These are phyloP conservation scores for Lagerstroemia speciosa DNA, from an alignment of 345 rosid genomes.

Conservation along the genomic window DNA sequence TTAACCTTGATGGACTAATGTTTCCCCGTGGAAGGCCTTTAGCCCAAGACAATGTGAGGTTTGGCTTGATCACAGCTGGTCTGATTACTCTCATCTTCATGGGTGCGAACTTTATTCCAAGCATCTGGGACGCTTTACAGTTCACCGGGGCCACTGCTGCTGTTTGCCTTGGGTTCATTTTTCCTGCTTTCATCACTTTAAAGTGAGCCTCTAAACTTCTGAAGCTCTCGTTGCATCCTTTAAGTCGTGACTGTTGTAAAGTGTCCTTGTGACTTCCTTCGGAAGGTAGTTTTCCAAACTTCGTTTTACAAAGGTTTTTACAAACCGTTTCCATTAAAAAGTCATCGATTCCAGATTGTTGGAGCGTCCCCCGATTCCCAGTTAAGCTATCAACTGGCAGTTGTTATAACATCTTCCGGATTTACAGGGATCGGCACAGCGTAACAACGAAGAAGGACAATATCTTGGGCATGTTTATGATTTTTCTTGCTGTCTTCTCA, in stretches of 20 bases:
- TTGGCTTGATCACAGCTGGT: constrained; percentile 45
- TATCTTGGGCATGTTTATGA: constrained; percentile 54
- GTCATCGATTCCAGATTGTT: too few relatives aligned
- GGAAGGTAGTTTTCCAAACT: too few relatives aligned
- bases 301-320: neutral
- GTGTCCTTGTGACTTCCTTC: too few relatives aligned
- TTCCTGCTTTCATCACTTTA: constrained; percentile 76
- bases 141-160: constrained; percentile 94
- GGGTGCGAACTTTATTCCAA: constrained; percentile 88
- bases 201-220: constrained; percentile 32
- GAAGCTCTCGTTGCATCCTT: neutral
- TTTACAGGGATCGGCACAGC: constrained; percentile 61
- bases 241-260: neutral
- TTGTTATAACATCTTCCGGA: neutral
- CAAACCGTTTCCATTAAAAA: too few relatives aligned
- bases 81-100: constrained; percentile 54
- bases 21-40: constrained; percentile 64
- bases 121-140: constrained; percentile 97
- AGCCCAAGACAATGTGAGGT: constrained; percentile 49
- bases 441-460: constrained; percentile 67
- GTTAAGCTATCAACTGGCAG: neutral
- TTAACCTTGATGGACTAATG: constrained; percentile 77
- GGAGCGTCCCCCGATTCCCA: too few relatives aligned
- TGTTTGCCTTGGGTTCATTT: constrained; percentile 88
- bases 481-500: constrained; percentile 68